Base-by-base conservation (phyloP, 768 basidiomycete species). In the Amanita rubescens region DNA sequence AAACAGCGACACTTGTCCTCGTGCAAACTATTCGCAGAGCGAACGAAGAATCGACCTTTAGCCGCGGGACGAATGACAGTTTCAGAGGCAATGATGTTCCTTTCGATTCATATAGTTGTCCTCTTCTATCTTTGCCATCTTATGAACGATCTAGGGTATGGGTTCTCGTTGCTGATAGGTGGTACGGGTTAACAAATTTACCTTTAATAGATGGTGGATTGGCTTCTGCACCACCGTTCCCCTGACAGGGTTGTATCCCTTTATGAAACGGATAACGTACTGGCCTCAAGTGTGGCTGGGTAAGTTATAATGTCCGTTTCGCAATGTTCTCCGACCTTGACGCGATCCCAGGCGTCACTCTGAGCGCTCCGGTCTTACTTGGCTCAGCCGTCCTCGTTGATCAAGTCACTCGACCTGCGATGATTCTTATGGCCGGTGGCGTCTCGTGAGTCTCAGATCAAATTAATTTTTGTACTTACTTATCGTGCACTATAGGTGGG, bases 241-340 rank as follows among this genome's bases (percentile, higher is more conserved):
- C 1, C 12, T 66, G 14, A 57, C 58, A 20, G 67, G 60, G 5
- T n/a, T 70, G 14, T 73, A 74, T 57, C 73, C 73, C 27, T 60
- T 73, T 22, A 70, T 71, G 69, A 74, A 74, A 60, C 65, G 72
- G 8, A 63, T 66, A 47, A 73, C 72, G 2, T 65, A 69, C 56
- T 74, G 70, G 71, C 72, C 72, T 3, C 72, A 74, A 51, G 68
- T 67, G 1, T 72, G 66, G 67, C 65, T 74, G 7, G 72, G 71
- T 63, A 25, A 11, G 42, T 22, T 41, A 33, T 25, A 1, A 15
- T 33, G 27, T 49, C 20, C 32, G n/a, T n/a, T n/a, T n/a, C n/a
- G n/a, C n/a, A n/a, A n/a, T n/a, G n/a, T n/a, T n/a, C n/a, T n/a
- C n/a, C 19, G 37, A 38, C 37, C n/a, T 15, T 8, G 15, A 17